phyloP scores from a whole-genome alignment of 805 yeast species.

The Barnettozyma botsteinii region DNA sequence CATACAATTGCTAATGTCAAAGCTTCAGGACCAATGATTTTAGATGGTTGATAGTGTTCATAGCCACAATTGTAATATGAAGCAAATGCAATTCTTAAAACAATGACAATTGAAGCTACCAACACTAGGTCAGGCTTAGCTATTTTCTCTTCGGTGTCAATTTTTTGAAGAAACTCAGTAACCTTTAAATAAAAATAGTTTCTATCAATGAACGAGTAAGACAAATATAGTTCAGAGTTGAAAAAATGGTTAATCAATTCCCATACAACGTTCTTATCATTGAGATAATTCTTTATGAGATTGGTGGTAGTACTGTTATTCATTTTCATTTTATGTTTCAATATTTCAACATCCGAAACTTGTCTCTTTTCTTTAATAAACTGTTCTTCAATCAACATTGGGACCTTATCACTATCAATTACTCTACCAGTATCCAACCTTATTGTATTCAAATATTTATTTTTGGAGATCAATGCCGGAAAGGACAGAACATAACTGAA shows the following conservation, averaged over 20 bases:
- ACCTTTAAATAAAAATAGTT: slow-evolving; percentile 1
- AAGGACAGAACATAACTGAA: background rate
- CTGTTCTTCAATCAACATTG: slow-evolving; percentile 5
- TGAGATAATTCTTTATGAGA: slow-evolving; percentile 1
- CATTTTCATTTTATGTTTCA: slow-evolving; percentile 1
- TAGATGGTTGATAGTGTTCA: background rate
- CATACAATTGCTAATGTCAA: slow-evolving; percentile 6
- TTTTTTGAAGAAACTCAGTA: slow-evolving; percentile 1
- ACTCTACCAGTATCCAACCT: background rate
- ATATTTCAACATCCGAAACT: slow-evolving; percentile 4
- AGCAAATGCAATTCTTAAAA: slow-evolving; percentile 6
- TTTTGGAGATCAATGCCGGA: slow-evolving; percentile 1
- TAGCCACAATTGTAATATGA: slow-evolving; percentile 7
- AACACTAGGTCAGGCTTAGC: background rate
- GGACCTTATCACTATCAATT: background rate
- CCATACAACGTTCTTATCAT: slow-evolving; percentile 1
- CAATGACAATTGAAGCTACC: background rate
- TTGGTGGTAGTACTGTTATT: background rate
- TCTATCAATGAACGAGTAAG: slow-evolving; percentile 2
- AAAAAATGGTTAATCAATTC: slow-evolving; percentile 9
- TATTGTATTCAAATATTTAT: slow-evolving; percentile 1
- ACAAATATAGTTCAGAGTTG: slow-evolving; percentile 4
- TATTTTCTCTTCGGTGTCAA: background rate
- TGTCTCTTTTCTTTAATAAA: slow-evolving; percentile 5
- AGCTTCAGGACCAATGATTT: slow-evolving; percentile 4